phyloP scores from a whole-genome alignment of 371 early-diverging fungal genomes.

The Syncephalastrum monosporum region DNA sequence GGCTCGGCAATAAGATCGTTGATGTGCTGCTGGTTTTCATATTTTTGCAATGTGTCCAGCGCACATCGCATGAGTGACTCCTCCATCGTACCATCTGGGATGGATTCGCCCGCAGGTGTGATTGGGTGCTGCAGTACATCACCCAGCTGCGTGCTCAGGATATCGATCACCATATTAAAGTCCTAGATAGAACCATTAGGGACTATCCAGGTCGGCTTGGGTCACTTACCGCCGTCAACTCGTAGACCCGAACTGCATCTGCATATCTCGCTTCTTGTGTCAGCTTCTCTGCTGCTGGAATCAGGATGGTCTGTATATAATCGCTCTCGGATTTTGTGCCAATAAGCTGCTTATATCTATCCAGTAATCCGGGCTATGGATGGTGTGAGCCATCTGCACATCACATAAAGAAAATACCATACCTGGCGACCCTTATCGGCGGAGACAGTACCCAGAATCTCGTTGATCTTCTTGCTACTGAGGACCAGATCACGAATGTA shows the following conservation, averaged over 20 bases:
- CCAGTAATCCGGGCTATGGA: conserved; percentile 56
- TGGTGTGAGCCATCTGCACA: conserved; percentile 6
- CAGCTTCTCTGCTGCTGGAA: conserved; percentile 70
- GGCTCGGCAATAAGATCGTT: conserved; percentile 12
- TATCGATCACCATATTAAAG: conserved; percentile 72
- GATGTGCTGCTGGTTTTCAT: conserved; percentile 21
- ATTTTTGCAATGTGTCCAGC: conserved; percentile 11
- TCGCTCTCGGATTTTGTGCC: conserved; percentile 55
- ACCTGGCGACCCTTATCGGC: conserved; percentile 36
- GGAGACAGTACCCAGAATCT: conserved; percentile 52
- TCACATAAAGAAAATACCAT: background rate
- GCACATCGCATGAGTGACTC: conserved; percentile 15
- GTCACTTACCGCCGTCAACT: conserved; percentile 56
- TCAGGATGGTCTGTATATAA: conserved; percentile 58
- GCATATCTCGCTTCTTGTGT: conserved; percentile 62
- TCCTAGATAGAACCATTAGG: conserved; percentile 27
- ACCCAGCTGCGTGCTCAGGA: conserved; percentile 77
- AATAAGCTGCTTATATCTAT: conserved; percentile 60
- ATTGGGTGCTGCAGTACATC: conserved; percentile 15
- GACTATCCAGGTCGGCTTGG: background rate
- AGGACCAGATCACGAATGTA: conserved; percentile 46
- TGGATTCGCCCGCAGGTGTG: background rate
- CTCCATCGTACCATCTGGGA: conserved; percentile 7
- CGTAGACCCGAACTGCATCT: conserved; percentile 76
- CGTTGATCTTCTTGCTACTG: conserved; percentile 54